A percentile compares a stretch with the other conserved stretches of the same genome.
Conservation (phyloP, 208 protist species). For the Trichomonas gallinae region DNA sequence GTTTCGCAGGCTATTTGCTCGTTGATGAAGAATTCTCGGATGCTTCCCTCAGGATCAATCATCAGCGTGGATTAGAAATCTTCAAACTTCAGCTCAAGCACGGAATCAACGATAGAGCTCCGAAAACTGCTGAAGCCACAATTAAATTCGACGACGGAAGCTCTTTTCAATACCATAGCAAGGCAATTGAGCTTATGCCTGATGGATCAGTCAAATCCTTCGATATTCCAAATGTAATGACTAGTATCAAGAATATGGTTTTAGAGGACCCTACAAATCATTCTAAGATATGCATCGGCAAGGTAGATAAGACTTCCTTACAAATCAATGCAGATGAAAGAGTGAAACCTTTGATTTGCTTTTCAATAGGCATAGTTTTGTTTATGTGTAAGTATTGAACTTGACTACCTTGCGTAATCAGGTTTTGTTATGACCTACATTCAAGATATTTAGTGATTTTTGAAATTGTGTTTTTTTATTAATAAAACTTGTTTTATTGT, state of each 20-base stretch:
- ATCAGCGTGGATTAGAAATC: neutral
- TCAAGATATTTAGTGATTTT: too few species aligned
- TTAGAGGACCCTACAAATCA: neutral
- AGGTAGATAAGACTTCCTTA: neutral
- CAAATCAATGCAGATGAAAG: neutral
- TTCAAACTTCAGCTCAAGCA: neutral
- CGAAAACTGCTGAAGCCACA: neutral
- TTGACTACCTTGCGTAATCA: too few species aligned
- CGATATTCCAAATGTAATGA: neutral
- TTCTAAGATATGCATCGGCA: neutral
- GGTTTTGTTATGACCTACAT: too few species aligned
- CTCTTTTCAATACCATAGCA: neutral
- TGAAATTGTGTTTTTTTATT: too few species aligned
- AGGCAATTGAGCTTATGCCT: neutral
- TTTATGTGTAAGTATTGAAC: neutral
- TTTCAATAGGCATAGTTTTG: neutral
- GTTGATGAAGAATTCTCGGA: neutral
- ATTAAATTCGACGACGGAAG: neutral
- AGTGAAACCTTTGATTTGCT: neutral
- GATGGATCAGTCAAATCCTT: neutral
- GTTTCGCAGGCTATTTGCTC: neutral
- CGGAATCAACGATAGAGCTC: neutral
- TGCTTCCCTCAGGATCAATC: neutral
- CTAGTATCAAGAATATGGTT: neutral
- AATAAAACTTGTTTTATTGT: too few species aligned